Evolutionary conservation across 176 grass and related monocot genomes (phyloP), one percentile per base, ranked within the genome.

Genomic region (Carex parvula): DNA sequence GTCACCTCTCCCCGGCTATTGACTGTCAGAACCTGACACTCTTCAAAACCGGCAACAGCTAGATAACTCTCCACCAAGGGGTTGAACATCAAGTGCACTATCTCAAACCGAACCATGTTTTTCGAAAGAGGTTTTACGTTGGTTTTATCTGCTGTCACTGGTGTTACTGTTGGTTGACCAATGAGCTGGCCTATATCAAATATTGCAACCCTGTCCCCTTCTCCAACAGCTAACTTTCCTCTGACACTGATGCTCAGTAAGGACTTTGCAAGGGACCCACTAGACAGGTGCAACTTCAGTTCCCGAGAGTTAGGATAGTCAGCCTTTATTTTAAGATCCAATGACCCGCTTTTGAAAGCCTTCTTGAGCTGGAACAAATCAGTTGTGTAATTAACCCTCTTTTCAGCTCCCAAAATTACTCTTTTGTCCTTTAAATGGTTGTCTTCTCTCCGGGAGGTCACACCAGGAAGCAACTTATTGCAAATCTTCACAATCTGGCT

Each of bases 141-240:
- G 76, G 92, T 98, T 90, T 98, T 98, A 84, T 98, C 95, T 65
- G 89, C 95, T 76, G 91, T 98, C 79, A 98, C 87, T 87, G 83
- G 88, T 57, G 88, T 69, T 79, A 87, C 83, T 75, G 89, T 91
- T 82, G 92, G 92, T 73, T 95, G 95, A 71, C 92, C 95, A 91
- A 98, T 98, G 54, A 98, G 87, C 90, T 98, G 95, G 73, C 91
- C 95, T 79, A 93, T 90, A 44, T 98, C 95, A 87, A 94, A 98
- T 90, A 98, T 91, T 82, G 92, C 84, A 58, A 98, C 92, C 77
- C 91, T 98, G 85, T 98, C 95, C 53, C 95, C 95, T 98, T 98
- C 95, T 84, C 95, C 95, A 80, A 94, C 92, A 89, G 95, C 95
- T 92, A 98, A 88, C 88, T 92, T 98, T 83, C 92, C 95, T 61